A percentile compares a stretch with the other conserved stretches of the same genome.
Conservation (phyloP, 108 stramenopile genomes). For the Hondaea fermentalgiana region DNA sequence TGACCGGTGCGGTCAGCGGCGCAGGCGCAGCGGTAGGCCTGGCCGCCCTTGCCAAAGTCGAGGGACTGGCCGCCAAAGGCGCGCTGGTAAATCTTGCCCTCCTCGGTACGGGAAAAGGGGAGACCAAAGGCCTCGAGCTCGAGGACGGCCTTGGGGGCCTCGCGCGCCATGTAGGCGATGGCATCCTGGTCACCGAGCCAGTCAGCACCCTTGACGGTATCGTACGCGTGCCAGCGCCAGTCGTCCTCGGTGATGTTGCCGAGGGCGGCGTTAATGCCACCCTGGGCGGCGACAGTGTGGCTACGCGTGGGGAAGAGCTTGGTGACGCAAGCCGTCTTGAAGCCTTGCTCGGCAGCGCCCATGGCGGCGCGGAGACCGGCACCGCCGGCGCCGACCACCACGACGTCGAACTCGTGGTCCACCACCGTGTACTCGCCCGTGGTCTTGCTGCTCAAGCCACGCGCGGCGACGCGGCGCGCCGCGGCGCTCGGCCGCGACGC, state of each 20-base stretch:
- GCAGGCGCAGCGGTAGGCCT: conserved; percentile 62
- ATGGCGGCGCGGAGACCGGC: conserved; percentile 95
- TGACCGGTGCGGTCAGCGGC: conserved; percentile 99
- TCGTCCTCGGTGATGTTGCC: conserved; percentile 93
- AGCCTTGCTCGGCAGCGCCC: conserved; percentile 92
- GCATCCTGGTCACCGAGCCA: conserved; percentile 99
- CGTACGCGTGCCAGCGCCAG: conserved; percentile 99
- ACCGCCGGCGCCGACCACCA: conserved; percentile 97
- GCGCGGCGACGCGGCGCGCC: not conserved
- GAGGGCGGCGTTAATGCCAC: conserved; percentile 98
- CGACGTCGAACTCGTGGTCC: conserved; percentile 95
- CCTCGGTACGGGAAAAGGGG: conserved; percentile 68
- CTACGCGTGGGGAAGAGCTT: conserved; percentile 97
- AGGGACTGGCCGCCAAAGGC: conserved; percentile 96
- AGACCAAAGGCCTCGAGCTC: conserved; percentile 82
- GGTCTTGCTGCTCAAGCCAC: not conserved
- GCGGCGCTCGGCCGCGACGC: not conserved
- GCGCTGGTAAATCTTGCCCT: conserved; percentile 98
- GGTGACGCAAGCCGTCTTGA: conserved; percentile 98
- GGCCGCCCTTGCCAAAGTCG: conserved; percentile 95
- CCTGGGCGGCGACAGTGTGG: conserved; percentile 99
- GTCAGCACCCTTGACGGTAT: conserved; percentile 97
- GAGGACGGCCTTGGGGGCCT: conserved; percentile 88
- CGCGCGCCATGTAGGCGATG: conserved; percentile 99
- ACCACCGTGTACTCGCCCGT: conserved; percentile 42